phyloP scores from a whole-genome alignment of 1,284 basidiomycete genomes.

The Pisolithus thermaeus region DNA sequence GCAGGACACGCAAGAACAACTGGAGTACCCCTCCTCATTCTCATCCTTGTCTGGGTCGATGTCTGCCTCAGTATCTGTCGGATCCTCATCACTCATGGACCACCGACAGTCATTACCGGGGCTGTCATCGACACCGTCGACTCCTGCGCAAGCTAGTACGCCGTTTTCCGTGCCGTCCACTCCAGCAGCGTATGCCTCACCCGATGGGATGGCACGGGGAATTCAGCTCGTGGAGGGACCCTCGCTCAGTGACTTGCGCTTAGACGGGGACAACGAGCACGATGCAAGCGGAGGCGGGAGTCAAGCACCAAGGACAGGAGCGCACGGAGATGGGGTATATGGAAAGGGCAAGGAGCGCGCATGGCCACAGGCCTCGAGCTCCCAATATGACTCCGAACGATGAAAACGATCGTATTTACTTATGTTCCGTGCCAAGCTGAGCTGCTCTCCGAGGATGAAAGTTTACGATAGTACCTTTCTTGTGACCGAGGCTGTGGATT shows the following conservation, averaged over 20 bases:
- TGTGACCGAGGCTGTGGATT: too few species aligned
- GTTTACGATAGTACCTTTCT: too few species aligned
- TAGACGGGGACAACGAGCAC: slow-evolving; percentile 17
- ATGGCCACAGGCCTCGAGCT: not conserved
- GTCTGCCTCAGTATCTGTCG: not conserved
- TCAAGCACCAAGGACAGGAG: slow-evolving; percentile 7
- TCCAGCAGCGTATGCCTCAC: slow-evolving; percentile 19
- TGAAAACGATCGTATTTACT: too few species aligned
- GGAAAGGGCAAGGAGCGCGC: not conserved
- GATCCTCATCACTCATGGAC: slow-evolving; percentile 5
- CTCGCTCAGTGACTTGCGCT: slow-evolving; percentile 24
- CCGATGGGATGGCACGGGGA: slow-evolving; percentile 20
- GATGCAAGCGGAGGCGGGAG: slow-evolving; percentile 1
- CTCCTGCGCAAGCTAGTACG: slow-evolving; percentile 23
- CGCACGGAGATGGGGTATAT: not conserved
- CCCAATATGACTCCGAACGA: too few species aligned
- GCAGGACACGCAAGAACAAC: slow-evolving; percentile 10
- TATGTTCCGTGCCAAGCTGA: too few species aligned
- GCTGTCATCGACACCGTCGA: slow-evolving; percentile 26
- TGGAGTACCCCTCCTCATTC: slow-evolving; percentile 6
- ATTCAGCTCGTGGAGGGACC: slow-evolving; percentile 23
- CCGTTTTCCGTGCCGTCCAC: slow-evolving; percentile 25
- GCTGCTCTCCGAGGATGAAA: too few species aligned
- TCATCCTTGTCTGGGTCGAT: not conserved
- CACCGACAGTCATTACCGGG: slow-evolving; percentile 20